Conservation (phyloP, 345 rosid genomes). For the Populus davidiana region DNA sequence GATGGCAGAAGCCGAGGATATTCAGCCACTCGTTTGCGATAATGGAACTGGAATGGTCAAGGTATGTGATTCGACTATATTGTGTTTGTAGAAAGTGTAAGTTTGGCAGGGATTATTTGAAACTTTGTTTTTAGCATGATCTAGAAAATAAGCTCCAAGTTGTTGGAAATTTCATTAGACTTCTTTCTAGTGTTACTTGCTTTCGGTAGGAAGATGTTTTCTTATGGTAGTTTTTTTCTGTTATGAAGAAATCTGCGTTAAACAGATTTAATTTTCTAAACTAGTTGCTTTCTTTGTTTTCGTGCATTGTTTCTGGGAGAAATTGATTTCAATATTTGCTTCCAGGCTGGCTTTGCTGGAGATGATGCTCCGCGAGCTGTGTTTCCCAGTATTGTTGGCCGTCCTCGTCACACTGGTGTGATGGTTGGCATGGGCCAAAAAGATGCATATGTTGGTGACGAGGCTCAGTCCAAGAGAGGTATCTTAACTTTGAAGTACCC, state of each 20-base stretch:
- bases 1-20: constrained; percentile 62
- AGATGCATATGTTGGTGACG: constrained; percentile 90
- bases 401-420: constrained; percentile 93
- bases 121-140: background rate
- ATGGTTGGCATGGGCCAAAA: constrained; percentile 87
- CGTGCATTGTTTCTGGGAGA: background rate
- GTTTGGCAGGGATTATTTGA: background rate
- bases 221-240: background rate
- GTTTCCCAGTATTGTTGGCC: constrained; percentile 88
- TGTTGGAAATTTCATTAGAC: background rate
- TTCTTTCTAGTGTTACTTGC: background rate
- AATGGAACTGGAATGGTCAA: constrained; percentile 92
- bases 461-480: constrained; percentile 75
- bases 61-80: constrained; percentile 29
- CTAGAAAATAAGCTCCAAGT: background rate
- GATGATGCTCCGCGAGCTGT: constrained; percentile 93
- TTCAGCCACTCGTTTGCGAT: constrained; percentile 71
- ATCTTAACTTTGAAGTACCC: constrained; percentile 79
- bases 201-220: background rate
- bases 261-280: background rate
- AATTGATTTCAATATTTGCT: background rate
- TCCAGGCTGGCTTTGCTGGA: constrained; percentile 92
- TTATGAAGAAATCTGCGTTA: background rate
- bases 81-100: background rate
- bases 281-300: background rate